Base-by-base conservation (phyloP, 257 asterid genomes). In the Plectranthus barbatus region DNA sequence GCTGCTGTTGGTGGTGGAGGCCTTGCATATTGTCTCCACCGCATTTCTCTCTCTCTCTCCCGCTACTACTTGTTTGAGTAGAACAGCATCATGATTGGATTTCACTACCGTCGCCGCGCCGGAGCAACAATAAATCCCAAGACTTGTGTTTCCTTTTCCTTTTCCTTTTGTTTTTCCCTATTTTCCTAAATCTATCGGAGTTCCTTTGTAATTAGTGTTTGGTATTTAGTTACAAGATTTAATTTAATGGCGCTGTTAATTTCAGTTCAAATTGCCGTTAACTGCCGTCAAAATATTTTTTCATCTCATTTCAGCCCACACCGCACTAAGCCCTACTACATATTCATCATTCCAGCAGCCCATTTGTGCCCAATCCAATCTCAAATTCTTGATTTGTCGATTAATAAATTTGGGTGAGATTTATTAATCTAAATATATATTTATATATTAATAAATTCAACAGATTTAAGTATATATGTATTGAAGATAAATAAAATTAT, bases 1-100 rank as follows among this genome's bases (percentile, higher is more conserved):
- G 98, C 76, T 86, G 97, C 62, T 86, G 99, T 23, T 89, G 99
- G 77, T 86, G 95, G 80, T 88, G 98, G 79, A 91, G 95, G 67
- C 96, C 94, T 77, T 86, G 99, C 97, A 89, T 92, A 80, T 48
- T 84, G 51, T 57, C 82, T 77, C 72, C 83, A 64, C 79, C 72
- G 83, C 86, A 83, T 78, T 52, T 60, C 74, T 66, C 56, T 73
- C 51, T 71, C 56, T 52, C 47, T 19, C 67, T 42, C 54, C 34
- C 63, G 70, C 63, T 74, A 67, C 45, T 66, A 44, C 48, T 62
- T 29, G 63, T 37, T 62, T 0, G 66, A 48, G 63, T 15, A 36
- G 21, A n/a, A 31, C 46, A 64, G 55, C 73, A 59, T 68, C 19
- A 56, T 23, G 20, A 26, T 19, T 56, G 47, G 70, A 53, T 46